Evolutionary conservation across 2,329 filamentous ascomycete genomes (phyloP).

Genomic region (Claviceps sp.): DNA sequence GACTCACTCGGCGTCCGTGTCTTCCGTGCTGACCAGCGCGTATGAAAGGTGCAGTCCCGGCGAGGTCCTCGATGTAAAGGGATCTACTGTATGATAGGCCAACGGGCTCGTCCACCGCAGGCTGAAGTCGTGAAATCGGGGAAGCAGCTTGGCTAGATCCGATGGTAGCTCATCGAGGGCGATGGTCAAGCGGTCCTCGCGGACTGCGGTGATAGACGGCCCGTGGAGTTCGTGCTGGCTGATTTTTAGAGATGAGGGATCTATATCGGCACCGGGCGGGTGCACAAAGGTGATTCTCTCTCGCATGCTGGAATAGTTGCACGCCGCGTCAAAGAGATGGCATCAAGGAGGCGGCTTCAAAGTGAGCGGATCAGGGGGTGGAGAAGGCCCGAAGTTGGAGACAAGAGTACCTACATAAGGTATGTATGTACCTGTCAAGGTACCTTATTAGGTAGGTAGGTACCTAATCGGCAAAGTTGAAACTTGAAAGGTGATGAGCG

Average conservation of each 20-base stretch:
- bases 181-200: constrained; percentile 70
- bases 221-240: constrained; percentile 40
- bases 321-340: too few relatives aligned
- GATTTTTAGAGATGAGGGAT: constrained; percentile 50
- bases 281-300: constrained; percentile 71
- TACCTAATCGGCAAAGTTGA: too few relatives aligned
- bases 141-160: constrained; percentile 49
- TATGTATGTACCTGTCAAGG: too few relatives aligned
- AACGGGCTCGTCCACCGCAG: constrained; percentile 60
- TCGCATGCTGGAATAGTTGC: constrained; percentile 40
- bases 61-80: constrained; percentile 61
- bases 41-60: constrained; percentile 75
- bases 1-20: constrained; percentile 12
- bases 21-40: constrained; percentile 33
- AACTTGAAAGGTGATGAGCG: too few relatives aligned
- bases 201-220: constrained; percentile 47
- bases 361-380: neutral
- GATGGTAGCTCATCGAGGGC: constrained; percentile 58
- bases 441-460: too few relatives aligned
- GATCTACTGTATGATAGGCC: constrained; percentile 46
- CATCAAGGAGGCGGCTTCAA: too few relatives aligned
- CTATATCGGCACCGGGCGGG: constrained; percentile 46
- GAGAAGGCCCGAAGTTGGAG: neutral
- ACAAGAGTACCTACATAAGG: too few relatives aligned
- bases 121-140: constrained; percentile 57